Evolutionary conservation across 2,329 filamentous ascomycete species (phyloP), one percentile per base, ranked within the genome.

Genomic region (Lachnellula arida): DNA sequence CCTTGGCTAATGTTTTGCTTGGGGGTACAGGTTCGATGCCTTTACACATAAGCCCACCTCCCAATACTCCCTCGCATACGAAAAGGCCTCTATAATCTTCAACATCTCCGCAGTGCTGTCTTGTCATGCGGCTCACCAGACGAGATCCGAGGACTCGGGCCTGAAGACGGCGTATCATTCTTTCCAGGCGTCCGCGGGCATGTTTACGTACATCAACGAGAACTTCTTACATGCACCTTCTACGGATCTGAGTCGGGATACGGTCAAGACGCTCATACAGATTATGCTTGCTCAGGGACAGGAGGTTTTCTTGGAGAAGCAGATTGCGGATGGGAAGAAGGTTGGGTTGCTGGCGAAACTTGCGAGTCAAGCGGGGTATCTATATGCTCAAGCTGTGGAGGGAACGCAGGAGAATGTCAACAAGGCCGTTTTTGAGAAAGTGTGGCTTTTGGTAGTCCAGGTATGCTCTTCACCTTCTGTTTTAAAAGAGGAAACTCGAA

Each of bases 191-290:
- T 92, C 93, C 7, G 94, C 94, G 9, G 94, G 94, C 76, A 99
- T 99, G 94, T 99, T 97, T 73, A 97, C 93, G 52, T 99, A 99
- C 69, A 99, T 99, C 76, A 99, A 99, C 74, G 94, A 99, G 75
- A 99, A 99, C 75, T 99, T 99, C 71, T 78, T 99, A 37, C 94
- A 99, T 68, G 94, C 94, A 1, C 94, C 95, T 0, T 97, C 92
- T 8, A 92, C 90, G n/a, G 94, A 99, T 69, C 75, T 99, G 48
- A 97, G 92, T 71, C 80, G 94, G 58, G 93, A 99, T 50, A 99
- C 94, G 0, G 91, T 99, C 67, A 97, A 97, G 75, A 91, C 91
- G 0, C 74, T 99, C 62, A 97, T 99, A 69, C 83, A 87, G 51
- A 84, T 99, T 57, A 97, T 91, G 81, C 82, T 99, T 54, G 95